These are phyloP conservation scores for Malus asiatica DNA, from an alignment of 306 rosid species.

Conservation along the genomic window DNA sequence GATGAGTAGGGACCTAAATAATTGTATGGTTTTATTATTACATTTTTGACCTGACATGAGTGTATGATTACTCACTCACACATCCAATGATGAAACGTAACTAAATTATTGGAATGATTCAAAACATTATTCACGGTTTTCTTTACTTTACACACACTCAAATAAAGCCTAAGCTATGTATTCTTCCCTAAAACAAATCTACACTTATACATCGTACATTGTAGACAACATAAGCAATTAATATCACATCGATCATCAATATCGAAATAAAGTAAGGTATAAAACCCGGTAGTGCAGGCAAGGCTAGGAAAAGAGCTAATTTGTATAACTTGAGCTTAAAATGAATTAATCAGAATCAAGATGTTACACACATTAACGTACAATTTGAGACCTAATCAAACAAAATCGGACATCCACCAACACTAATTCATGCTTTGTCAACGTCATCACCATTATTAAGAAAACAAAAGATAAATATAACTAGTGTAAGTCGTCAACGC, in stretches of 20 bases:
- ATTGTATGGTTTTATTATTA: background rate
- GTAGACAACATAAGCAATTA: fast-evolving
- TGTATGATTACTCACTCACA: background rate
- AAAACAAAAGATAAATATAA: too few species aligned
- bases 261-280: too few species aligned
- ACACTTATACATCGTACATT: too few species aligned
- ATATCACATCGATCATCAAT: too few species aligned
- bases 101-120: background rate
- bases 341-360: background rate
- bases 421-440: background rate
- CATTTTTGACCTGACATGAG: background rate
- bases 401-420: background rate
- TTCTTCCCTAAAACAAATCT: background rate
- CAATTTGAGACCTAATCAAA: too few species aligned
- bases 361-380: too few species aligned
- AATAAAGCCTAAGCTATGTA: background rate
- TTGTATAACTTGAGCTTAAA: background rate
- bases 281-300: too few species aligned
- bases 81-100: background rate
- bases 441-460: background rate
- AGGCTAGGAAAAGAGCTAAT: background rate
- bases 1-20: background rate
- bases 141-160: background rate
- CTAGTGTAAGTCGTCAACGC: fast-evolving
- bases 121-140: background rate